Conservation (phyloP, 2,329 filamentous ascomycete genomes). For the Talaromyces sp. region DNA sequence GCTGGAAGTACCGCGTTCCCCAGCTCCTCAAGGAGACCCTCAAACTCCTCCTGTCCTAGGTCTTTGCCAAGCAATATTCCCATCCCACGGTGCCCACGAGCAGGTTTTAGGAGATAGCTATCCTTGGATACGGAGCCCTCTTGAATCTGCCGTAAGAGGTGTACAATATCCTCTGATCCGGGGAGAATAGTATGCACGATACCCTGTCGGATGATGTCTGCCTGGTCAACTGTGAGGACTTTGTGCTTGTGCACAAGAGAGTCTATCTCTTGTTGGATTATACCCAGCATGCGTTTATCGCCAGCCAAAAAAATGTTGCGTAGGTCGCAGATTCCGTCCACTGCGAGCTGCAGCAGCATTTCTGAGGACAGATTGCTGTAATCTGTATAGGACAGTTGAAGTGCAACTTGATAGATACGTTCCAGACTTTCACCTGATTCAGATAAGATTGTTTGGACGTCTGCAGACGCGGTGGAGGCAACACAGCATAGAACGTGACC, state of each 20-base stretch:
- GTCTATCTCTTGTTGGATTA: constrained; percentile 20
- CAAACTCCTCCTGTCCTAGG: neutral
- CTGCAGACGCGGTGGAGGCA: neutral
- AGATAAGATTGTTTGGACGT: neutral
- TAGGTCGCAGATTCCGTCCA: constrained; percentile 26
- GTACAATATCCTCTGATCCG: neutral
- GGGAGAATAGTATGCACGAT: neutral
- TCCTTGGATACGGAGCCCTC: neutral
- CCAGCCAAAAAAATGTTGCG: constrained; percentile 23
- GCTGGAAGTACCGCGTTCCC: neutral
- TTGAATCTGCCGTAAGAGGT: neutral
- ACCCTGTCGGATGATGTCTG: neutral
- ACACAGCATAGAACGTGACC: constrained; percentile 29
- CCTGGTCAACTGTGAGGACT: neutral
- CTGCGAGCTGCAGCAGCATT: constrained; percentile 19
- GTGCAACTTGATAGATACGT: neutral
- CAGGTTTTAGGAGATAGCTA: neutral
- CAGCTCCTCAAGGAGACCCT: neutral
- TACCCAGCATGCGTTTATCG: constrained; percentile 29
- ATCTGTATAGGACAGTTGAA: constrained; percentile 26
- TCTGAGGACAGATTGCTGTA: constrained; percentile 15
- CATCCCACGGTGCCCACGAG: neutral
- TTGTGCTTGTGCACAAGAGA: constrained; percentile 1
- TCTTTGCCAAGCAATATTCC: neutral
- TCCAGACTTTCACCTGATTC: neutral